Evolutionary conservation across 768 basidiomycete species (phyloP), one percentile per base, ranked within the genome.

Genomic region (Sarcodon aspratus): DNA sequence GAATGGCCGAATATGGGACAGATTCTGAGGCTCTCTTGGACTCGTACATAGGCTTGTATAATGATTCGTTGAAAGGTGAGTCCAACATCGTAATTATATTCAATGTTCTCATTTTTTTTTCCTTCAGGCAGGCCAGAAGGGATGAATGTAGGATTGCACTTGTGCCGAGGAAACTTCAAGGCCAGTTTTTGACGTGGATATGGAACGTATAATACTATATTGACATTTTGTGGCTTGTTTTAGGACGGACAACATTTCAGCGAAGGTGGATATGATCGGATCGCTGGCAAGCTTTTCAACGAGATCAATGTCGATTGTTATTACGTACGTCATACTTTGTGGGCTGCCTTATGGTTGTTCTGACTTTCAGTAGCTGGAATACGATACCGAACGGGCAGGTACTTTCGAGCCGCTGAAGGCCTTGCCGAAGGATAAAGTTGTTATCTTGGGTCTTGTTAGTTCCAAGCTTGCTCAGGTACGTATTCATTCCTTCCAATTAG

Each of bases 1-100:
- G 73, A 15, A 81, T 87, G 79, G 70, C 72, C 57, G 70, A 68
- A 21, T 75, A 72, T 38, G 77, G 76, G 0, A 69, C 77, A 15
- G 80, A 88, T 62, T 73, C 78, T 13, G 78, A 75, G 46, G 73
- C 73, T 3, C 69, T 88, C 40, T 69, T 89, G 15, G 75, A 85
- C 50, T 76, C 76, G 61, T 85, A 67, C 52, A 78, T 84, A 59
- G 70, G 74, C 46, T 75, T 79, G 17, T 80, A 82, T 69, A 81
- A 76, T 59, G 59, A 71, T 13, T 71, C 75, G 53, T 70, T 79
- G 1, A 62, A 69, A 27, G 21, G 21, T 27, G 5, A 27, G 21
- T 27, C 21, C 21, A 5, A 27, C 21, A 27, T 27, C 21, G 21
- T 5, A 27, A 27, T 2, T 27, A 27, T 27, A 5, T 27, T 5